Conservation (phyloP, 2,329 filamentous ascomycete species). For the Fusarium sp. region DNA sequence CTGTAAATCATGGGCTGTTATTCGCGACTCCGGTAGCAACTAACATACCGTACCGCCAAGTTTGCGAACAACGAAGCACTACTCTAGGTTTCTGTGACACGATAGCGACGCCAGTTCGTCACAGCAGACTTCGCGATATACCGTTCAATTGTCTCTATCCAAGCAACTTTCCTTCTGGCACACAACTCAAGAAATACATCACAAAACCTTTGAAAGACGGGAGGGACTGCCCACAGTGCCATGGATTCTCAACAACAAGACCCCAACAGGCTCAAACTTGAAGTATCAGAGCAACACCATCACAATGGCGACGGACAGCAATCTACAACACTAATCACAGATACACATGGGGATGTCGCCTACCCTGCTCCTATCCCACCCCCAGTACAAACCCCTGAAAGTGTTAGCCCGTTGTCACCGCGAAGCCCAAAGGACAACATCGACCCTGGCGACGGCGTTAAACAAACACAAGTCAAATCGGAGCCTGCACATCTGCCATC, state of each 20-base stretch:
- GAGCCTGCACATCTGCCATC: slow-evolving; percentile 4
- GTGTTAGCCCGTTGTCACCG: slow-evolving; percentile 14
- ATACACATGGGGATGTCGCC: slow-evolving; percentile 18
- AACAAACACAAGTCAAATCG: neutral
- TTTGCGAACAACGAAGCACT: neutral
- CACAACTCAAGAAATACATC: neutral
- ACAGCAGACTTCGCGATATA: neutral
- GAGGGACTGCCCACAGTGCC: neutral
- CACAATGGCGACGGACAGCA: neutral
- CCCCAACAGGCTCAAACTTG: slow-evolving; percentile 11
- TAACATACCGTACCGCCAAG: neutral
- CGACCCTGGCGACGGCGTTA: neutral
- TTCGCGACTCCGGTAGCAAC: neutral
- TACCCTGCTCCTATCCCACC: slow-evolving; percentile 23
- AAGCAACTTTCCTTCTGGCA: neutral
- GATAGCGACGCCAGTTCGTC: neutral
- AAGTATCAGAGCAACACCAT: slow-evolving; percentile 16
- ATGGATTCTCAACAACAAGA: slow-evolving; percentile 19
- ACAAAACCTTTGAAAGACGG: neutral
- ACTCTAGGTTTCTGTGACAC: slow-evolving; percentile 3
- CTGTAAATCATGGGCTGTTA: neutral
- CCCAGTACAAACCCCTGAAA: slow-evolving; percentile 20
- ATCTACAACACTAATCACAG: slow-evolving; percentile 15
- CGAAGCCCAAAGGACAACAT: slow-evolving; percentile 2
- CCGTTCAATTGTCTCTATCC: neutral